Evolutionary conservation across 1,139 yeast species (phyloP), one percentile per base, ranked within the genome.

Genomic region (Fermentozyma sake): DNA sequence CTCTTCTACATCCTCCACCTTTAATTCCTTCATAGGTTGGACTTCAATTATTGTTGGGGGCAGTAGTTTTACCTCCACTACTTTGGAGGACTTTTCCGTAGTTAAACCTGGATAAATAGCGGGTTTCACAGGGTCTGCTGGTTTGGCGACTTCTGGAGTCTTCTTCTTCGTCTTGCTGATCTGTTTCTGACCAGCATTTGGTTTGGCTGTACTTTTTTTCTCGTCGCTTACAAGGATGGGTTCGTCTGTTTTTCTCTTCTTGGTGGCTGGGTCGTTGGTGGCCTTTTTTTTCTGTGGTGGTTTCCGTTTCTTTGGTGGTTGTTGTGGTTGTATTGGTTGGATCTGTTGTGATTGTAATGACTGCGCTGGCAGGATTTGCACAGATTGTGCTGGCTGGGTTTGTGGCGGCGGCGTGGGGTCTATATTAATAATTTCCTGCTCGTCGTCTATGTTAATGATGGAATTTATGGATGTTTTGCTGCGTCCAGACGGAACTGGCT

Each of bases 391-490:
- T 6, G 23, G 14, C 5, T 9, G n/a, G 7, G 23, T 3, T 19
- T 14, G 11, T 13, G 27, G 18, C 12, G 18, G 6, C 10, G 20
- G 17, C 15, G 10, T 10, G 12, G 22, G 21, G n/a, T 19, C 22
- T 7, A 19, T n/a, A 7, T 19, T 19, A 7, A 31, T 16, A 14
- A 33, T 24, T 18, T 41, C 42, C 5, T 39, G 39, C 18, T 52
- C 60, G 25, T 57, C 59, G 26, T 61, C 66, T 12, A 46, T 35
- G 36, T 62, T 61, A 30, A 61, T 62, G 18, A 62, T 57, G 11
- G 66, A 57, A 32, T 52, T 58, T 17, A 62, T 61, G 7, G 67
- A 58, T 0, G 69, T 53, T 34, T 54, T 58, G 33, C 54, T 55
- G 18, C 25, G 33, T 12, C 22, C 22, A 6, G 28, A 21, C 3